These are phyloP conservation scores for Trichoderma guizhouense DNA, from an alignment of 2,329 filamentous ascomycete species.

Conservation along the genomic window DNA sequence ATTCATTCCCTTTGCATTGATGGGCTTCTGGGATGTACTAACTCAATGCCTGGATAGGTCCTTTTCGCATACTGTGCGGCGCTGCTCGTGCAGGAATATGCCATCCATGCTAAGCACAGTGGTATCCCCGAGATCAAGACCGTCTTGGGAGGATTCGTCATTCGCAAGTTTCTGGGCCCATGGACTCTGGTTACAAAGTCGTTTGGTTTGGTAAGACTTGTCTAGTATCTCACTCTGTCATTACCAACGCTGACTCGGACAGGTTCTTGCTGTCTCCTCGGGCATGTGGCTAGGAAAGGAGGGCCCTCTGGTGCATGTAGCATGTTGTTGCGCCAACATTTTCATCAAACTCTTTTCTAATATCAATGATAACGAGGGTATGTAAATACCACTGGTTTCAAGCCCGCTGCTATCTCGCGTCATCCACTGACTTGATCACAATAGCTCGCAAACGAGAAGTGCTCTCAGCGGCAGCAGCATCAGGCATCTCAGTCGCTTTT, in stretches of 20 bases:
- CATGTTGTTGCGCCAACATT: slow-evolving; percentile 91
- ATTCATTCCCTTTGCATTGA: background rate
- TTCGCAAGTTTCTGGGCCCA: slow-evolving; percentile 76
- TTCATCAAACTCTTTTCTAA: slow-evolving; percentile 83
- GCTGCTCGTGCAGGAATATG: slow-evolving; percentile 77
- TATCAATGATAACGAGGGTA: slow-evolving; percentile 84
- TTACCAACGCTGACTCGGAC: background rate
- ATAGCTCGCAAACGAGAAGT: slow-evolving; percentile 88
- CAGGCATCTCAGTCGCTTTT: slow-evolving; percentile 91
- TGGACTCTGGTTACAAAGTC: slow-evolving; percentile 93
- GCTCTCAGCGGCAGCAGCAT: slow-evolving; percentile 85
- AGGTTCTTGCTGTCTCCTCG: slow-evolving; percentile 88
- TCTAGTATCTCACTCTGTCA: slow-evolving; percentile 9
- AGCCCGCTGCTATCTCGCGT: background rate
- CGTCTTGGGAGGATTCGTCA: slow-evolving; percentile 88
- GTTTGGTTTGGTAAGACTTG: slow-evolving; percentile 67
- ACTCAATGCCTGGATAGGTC: slow-evolving; percentile 46
- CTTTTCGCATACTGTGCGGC: slow-evolving; percentile 75
- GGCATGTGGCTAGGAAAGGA: slow-evolving; percentile 97
- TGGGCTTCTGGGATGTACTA: background rate
- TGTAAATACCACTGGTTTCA: slow-evolving; percentile 17
- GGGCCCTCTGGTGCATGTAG: slow-evolving; percentile 90
- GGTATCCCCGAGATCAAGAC: slow-evolving; percentile 99
- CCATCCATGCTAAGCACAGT: slow-evolving; percentile 85
- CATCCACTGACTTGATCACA: background rate